Conservation (phyloP, 768 basidiomycete species). For the Xerocomellus chrysenteron region DNA sequence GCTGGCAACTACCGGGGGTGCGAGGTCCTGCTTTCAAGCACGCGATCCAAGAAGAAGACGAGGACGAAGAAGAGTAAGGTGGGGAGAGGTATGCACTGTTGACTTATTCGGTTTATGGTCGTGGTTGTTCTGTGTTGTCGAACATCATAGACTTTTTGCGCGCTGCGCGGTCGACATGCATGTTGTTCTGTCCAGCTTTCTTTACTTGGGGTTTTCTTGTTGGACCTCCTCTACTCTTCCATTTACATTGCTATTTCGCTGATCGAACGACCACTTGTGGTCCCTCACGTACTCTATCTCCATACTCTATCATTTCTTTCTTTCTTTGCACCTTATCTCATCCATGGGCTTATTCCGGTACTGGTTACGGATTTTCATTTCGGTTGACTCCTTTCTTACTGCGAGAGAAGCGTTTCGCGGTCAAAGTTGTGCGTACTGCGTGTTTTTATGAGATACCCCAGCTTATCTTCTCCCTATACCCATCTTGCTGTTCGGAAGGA, state of each 20-base stretch:
- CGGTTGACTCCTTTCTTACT: conserved; percentile 2
- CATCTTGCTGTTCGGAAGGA: not conserved
- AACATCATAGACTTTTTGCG: conserved; percentile 11
- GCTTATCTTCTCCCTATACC: conserved; percentile 10
- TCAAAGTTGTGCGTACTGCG: conserved; percentile 10
- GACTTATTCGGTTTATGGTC: conserved; percentile 5
- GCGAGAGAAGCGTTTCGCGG: not conserved
- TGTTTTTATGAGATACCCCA: conserved; percentile 29
- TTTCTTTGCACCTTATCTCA: not conserved
- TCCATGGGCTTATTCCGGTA: conserved; percentile 10
- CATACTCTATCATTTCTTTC: not conserved
- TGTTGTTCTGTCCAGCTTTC: conserved; percentile 1
- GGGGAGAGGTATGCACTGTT: conserved; percentile 6
- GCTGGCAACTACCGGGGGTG: conserved; percentile 68
- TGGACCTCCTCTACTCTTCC: not conserved
- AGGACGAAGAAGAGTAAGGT: conserved; percentile 68
- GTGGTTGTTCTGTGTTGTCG: conserved; percentile 11
- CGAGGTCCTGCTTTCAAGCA: conserved; percentile 70
- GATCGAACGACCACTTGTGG: conserved; percentile 8
- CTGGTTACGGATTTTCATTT: conserved; percentile 23
- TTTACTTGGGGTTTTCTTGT: conserved; percentile 6
- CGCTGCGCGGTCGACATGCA: conserved; percentile 2
- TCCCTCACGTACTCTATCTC: conserved; percentile 5
- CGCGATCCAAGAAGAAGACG: conserved; percentile 83
- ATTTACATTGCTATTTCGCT: conserved; percentile 18